phyloP scores from a whole-genome alignment of 495 filamentous ascomycete genomes.

The Saxophila tyrrhenica region DNA sequence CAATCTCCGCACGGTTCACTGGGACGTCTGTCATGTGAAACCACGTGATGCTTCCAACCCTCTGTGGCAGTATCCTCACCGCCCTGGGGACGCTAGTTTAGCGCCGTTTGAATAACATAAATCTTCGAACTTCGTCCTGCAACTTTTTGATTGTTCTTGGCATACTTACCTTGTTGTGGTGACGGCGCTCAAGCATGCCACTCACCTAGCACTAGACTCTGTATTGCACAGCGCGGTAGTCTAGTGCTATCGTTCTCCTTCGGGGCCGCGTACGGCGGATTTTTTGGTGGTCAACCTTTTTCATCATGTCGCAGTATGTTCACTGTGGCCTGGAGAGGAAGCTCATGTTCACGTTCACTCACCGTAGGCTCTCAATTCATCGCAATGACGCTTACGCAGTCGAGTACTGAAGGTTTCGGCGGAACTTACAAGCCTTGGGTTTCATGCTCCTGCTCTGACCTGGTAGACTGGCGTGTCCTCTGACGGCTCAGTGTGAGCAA shows the following conservation, averaged over 20 bases:
- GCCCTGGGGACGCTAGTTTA: too few species aligned
- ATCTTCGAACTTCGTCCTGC: not conserved
- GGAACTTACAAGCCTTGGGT: too few species aligned
- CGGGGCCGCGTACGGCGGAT: conserved; percentile 8
- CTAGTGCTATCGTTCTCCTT: conserved; percentile 5
- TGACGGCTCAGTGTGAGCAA: too few species aligned
- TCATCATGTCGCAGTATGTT: not conserved
- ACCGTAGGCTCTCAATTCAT: not conserved
- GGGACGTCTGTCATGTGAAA: too few species aligned
- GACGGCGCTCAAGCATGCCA: conserved; percentile 12
- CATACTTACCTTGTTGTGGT: conserved; percentile 14
- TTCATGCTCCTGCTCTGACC: too few species aligned
- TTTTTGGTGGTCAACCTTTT: conserved; percentile 9
- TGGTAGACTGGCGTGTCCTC: too few species aligned
- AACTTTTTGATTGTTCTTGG: not conserved
- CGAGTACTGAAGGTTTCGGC: too few species aligned
- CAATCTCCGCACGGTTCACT: too few species aligned
- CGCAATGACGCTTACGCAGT: not conserved
- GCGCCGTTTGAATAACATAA: not conserved
- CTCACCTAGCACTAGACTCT: conserved; percentile 1
- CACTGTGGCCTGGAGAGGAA: not conserved
- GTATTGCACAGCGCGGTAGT: conserved; percentile 16
- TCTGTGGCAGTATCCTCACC: too few species aligned
- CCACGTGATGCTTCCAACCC: too few species aligned
- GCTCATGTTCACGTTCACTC: not conserved